phyloP scores from a whole-genome alignment of 2,329 filamentous ascomycete species.

The Fusarium duplospermum region DNA sequence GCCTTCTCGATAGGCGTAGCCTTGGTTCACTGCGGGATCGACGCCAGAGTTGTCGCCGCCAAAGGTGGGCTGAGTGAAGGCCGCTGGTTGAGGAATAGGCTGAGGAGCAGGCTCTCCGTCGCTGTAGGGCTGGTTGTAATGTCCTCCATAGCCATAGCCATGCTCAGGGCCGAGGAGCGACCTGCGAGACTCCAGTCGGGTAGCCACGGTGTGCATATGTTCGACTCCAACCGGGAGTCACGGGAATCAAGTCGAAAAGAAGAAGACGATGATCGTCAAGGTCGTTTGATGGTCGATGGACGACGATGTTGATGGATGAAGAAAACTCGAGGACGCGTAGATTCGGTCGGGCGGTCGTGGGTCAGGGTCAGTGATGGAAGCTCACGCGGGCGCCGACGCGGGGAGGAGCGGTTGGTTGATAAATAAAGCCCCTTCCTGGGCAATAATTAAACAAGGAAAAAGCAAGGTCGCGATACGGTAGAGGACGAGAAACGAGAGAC shows the following conservation, averaged over 20 bases:
- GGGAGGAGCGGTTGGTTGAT: slow-evolving; percentile 16
- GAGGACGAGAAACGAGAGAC: slow-evolving; percentile 32
- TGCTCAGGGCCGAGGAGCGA: slow-evolving; percentile 54
- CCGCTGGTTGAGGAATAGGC: slow-evolving; percentile 35
- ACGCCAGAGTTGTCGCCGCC: slow-evolving; percentile 47
- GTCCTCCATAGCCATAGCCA: slow-evolving; percentile 51
- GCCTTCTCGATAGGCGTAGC: slow-evolving; percentile 54
- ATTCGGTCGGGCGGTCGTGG: slow-evolving; percentile 28
- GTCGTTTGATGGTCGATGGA: slow-evolving; percentile 21
- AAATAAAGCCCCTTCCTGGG: slow-evolving; percentile 11
- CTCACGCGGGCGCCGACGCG: slow-evolving; percentile 25
- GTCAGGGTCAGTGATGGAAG: slow-evolving; percentile 8
- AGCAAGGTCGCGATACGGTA: slow-evolving; percentile 18
- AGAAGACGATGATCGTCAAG: slow-evolving; percentile 24
- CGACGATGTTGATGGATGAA: slow-evolving; percentile 12
- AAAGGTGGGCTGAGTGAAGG: slow-evolving; percentile 45
- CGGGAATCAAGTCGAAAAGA: slow-evolving; percentile 20
- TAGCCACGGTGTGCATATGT: slow-evolving; percentile 52
- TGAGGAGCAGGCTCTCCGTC: slow-evolving; percentile 39
- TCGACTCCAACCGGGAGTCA: slow-evolving; percentile 54
- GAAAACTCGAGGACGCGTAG: slow-evolving; percentile 21
- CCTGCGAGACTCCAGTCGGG: slow-evolving; percentile 55
- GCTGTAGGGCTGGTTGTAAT: slow-evolving; percentile 49
- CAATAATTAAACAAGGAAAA: slow-evolving; percentile 20
- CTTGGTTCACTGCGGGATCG: slow-evolving; percentile 48